Evolutionary conservation across 2,329 filamentous ascomycete genomes (phyloP), one percentile per base, ranked within the genome.

Genomic region (Epicoccum sorghinum): DNA sequence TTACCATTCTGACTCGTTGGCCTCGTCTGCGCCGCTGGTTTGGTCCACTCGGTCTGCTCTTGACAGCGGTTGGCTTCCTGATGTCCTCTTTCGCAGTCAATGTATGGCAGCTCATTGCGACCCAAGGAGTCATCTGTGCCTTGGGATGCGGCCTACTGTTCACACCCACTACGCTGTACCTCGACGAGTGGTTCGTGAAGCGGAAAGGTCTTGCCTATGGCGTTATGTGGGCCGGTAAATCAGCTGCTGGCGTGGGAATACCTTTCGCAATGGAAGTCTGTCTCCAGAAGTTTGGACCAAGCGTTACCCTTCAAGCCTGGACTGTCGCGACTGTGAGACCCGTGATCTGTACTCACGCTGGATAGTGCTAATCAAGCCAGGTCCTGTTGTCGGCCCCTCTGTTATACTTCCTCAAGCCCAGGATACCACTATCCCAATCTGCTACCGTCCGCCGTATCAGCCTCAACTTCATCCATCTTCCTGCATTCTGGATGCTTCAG

Each of bases 141-240:
- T 45, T 77, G 6, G 71, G 81, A 0, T 82, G 81, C 13, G 73
- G 76, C 7, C 62, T 83, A 1, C 54, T 81, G 3, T 85, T 75
- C 57, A 80, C 62, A 25, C 79, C 79, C 0, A 72, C 73, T 1
- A 76, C 79, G 9, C 54, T 83, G 24, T 86, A 84, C 70, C 75
- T 86, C 44, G 82, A 86, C 58, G 80, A 86, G 64, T 87, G 84
- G 83, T 87, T 86, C 65, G 75, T 83, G 22, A 75, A 75, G 29
- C 78, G 80, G 23, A 84, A 84, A 46, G 83, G 85, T 0, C 71
- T 87, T 23, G 84, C 84, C 1, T 85, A 83, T 59, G 86, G 86
- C 12, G 79, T 86, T 49, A 83, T 88, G 78, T 85, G 82, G 79
- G 62, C 62, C 4, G 68, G 64, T 3, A 63, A 65, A 22, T 79